Percentiles rank a stretch among this genome's conserved stretches.
Conservation (phyloP, 371 early-diverging fungal genomes). For the Apophysomyces trapeziformis region DNA sequence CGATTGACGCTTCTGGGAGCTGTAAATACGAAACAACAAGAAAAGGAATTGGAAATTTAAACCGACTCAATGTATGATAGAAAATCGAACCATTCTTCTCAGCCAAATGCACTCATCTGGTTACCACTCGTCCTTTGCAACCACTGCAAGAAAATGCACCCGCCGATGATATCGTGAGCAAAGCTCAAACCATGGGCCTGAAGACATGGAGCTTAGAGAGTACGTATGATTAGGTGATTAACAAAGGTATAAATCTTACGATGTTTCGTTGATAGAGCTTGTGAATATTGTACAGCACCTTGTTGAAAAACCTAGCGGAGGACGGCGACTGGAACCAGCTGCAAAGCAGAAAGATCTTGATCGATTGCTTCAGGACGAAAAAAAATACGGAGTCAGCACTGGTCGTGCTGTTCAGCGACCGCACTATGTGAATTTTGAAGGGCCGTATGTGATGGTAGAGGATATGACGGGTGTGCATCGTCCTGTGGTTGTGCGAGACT, state of each 20-base stretch:
- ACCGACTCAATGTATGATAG: conserved; percentile 15
- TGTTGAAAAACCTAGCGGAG: conserved; percentile 14
- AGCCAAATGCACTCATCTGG: conserved; percentile 48
- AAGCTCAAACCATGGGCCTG: conserved; percentile 19
- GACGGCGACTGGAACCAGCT: conserved; percentile 17
- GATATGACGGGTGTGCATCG: conserved; percentile 46
- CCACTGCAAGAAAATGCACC: conserved; percentile 21
- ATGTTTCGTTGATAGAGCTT: conserved; percentile 11
- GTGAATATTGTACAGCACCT: conserved; percentile 14
- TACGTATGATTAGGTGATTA: conserved; percentile 12
- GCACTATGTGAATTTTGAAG: conserved; percentile 40
- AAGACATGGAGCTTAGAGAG: conserved; percentile 22
- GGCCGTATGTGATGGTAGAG: conserved; percentile 41
- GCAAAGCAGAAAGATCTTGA: conserved; percentile 26
- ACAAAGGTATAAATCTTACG: conserved; percentile 9
- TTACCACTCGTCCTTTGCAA: conserved; percentile 36
- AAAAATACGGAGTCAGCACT: conserved; percentile 31
- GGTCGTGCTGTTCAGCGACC: conserved; percentile 26
- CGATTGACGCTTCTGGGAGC: conserved; percentile 37
- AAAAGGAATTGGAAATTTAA: background rate
- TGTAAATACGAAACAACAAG: conserved; percentile 25
- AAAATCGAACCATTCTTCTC: conserved; percentile 49
- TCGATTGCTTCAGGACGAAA: conserved; percentile 34
- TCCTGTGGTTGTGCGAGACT: conserved; percentile 44
- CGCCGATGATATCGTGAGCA: conserved; percentile 19